These are phyloP conservation scores for Colletotrichum sp. DNA, from an alignment of 2,329 filamentous ascomycete species.

Conservation along the genomic window DNA sequence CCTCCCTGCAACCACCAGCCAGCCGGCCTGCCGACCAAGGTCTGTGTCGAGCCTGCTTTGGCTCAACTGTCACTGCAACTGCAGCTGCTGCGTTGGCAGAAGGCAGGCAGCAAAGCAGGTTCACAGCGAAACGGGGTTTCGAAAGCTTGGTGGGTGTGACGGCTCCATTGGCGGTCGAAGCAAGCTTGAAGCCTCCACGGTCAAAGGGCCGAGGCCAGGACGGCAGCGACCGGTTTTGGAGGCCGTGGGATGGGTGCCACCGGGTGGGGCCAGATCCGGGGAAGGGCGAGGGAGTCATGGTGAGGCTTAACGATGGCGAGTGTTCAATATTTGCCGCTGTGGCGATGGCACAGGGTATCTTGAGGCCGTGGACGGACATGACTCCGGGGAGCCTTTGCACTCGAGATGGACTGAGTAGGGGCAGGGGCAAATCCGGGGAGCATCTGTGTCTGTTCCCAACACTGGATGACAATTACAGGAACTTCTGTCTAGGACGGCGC, in stretches of 20 bases:
- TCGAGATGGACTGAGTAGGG: not conserved
- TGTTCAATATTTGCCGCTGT: not conserved
- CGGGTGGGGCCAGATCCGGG: not conserved
- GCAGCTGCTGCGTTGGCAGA: conserved; percentile 12
- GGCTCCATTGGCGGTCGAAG: not conserved
- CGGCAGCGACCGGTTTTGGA: not conserved
- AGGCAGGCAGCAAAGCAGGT: not conserved
- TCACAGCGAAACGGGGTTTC: not conserved
- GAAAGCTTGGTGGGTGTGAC: conserved; percentile 1
- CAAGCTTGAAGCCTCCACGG: not conserved
- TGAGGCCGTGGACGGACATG: not conserved
- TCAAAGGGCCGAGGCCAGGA: not conserved
- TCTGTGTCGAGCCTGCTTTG: not conserved
- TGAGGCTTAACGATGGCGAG: not conserved
- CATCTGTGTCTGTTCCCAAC: not conserved
- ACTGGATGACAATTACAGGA: not conserved
- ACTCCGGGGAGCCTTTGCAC: not conserved
- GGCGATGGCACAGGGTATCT: not conserved
- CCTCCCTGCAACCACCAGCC: conserved; percentile 13
- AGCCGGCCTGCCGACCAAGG: not conserved
- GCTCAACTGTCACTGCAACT: not conserved
- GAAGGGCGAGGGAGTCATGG: not conserved
- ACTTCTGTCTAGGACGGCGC: not conserved
- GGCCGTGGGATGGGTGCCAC: not conserved
- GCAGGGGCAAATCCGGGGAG: not conserved